Conservation (phyloP, 1,139 yeast species). For the Suhomyces terraborum region DNA sequence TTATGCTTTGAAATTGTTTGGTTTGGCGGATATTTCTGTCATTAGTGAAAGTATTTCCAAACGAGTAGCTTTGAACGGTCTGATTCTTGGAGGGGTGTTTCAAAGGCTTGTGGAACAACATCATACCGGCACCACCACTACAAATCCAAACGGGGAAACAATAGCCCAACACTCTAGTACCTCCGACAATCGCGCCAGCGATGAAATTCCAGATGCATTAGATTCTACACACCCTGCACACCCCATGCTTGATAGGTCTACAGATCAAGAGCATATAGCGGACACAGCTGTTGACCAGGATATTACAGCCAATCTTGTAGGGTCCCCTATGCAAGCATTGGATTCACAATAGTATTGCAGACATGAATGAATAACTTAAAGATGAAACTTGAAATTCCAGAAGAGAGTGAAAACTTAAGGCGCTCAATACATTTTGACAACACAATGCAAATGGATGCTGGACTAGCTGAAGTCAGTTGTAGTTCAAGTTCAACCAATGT, state of each 20-base stretch:
- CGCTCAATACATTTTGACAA: too few species aligned
- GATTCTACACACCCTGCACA: conserved; percentile 1
- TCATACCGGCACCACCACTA: conserved; percentile 2
- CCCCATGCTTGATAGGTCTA: neutral
- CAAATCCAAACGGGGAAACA: neutral
- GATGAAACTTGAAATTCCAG: too few species aligned
- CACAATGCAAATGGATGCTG: too few species aligned
- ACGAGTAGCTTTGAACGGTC: conserved; percentile 52
- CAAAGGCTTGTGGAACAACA: conserved; percentile 27
- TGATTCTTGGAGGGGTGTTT: conserved; percentile 47
- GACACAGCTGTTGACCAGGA: neutral
- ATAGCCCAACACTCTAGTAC: neutral
- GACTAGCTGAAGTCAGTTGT: too few species aligned
- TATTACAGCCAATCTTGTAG: neutral
- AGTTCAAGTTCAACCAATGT: too few species aligned
- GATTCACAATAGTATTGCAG: too few species aligned
- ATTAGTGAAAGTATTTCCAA: conserved; percentile 30
- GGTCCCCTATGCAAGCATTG: neutral
- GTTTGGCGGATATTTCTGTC: conserved; percentile 44
- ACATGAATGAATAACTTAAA: too few species aligned
- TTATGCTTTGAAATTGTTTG: conserved; percentile 51
- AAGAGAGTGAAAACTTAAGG: too few species aligned
- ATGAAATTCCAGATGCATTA: neutral
- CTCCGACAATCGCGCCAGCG: neutral
- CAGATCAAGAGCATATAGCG: neutral